phyloP scores from a whole-genome alignment of 306 rosid genomes.

The Lupinus albus region DNA sequence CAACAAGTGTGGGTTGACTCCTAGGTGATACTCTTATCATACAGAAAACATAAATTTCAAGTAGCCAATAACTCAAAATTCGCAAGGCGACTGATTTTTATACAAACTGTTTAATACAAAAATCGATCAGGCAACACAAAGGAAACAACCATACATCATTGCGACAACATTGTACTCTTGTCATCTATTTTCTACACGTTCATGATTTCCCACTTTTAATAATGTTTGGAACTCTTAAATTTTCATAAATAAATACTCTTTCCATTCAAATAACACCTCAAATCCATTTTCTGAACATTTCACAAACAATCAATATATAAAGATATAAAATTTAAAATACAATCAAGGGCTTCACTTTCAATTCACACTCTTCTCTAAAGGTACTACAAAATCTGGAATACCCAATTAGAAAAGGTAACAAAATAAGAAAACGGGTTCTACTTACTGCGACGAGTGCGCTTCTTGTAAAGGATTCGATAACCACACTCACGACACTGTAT shows the following conservation, averaged over 20 bases:
- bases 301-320: too few relatives aligned
- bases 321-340: too few relatives aligned
- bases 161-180: not conserved
- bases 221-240: too few relatives aligned
- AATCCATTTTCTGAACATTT: too few relatives aligned
- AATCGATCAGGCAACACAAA: not conserved
- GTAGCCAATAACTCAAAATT: not conserved
- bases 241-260: too few relatives aligned
- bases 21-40: not conserved
- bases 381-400: not conserved
- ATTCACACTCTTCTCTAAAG: not conserved
- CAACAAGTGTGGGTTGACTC: not conserved
- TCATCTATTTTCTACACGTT: not conserved
- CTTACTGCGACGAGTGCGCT: conserved; percentile 97
- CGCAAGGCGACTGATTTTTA: not conserved
- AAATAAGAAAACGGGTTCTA: too few relatives aligned
- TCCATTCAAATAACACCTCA: too few relatives aligned
- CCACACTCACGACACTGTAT: conserved; percentile 97
- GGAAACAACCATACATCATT: not conserved
- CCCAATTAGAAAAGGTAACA: too few relatives aligned
- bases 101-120: not conserved
- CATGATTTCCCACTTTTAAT: not conserved
- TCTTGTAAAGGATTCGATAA: conserved; percentile 91
- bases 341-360: not conserved
- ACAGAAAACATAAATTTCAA: not conserved